Base-by-base conservation (phyloP, 306 rosid species). In the Fragaria ananassa region DNA sequence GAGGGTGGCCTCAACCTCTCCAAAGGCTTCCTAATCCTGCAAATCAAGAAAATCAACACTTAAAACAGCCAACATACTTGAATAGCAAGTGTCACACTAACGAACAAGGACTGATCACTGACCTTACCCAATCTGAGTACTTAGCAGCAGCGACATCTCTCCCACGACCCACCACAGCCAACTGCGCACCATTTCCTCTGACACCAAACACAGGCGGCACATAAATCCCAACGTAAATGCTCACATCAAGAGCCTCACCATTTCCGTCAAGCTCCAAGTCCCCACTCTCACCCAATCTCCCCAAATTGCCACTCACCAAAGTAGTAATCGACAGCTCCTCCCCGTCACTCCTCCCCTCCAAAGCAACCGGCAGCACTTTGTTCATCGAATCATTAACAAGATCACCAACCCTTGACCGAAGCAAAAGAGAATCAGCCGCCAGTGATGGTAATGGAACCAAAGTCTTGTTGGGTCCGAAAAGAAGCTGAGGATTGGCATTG, bases 51-150 rank as follows among this genome's bases (percentile, higher is more conserved):
- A 34, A 31, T 62, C 41, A 29, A 21, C 74, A 67, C 18, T 35
- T 2, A 39, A 27, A 35, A 71, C 25, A 39, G 56, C 50, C 53
- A 46, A 56, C 10, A 57, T 3, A 17, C 8, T 15, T 27, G n/a
- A 44, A 46, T 10, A 46, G 19, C 54, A 34, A 57, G 35, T 44
- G 53, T 49, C 18, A 47, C 37, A 21, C 17, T 35, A 61, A 56
- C 25, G 5, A 42, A 10, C 14, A 58, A 74, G 1, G n/a, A 41
- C 4, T 31, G 27, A 45, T 23, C 0, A 83, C 96, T 67, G 41
- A 91, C 98, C 96, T 91, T 50, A 90, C 97, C 98, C 97, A 91
- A 79, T 90, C 90, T 64, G 97, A 87, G 71, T 93, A 90, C 88
- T 93, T 93, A 4, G 98, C 98, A 76, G 85, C 81, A 23, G 97